phyloP scores from a whole-genome alignment of 164 flowering plant species.

The Magnolia officinalis region DNA sequence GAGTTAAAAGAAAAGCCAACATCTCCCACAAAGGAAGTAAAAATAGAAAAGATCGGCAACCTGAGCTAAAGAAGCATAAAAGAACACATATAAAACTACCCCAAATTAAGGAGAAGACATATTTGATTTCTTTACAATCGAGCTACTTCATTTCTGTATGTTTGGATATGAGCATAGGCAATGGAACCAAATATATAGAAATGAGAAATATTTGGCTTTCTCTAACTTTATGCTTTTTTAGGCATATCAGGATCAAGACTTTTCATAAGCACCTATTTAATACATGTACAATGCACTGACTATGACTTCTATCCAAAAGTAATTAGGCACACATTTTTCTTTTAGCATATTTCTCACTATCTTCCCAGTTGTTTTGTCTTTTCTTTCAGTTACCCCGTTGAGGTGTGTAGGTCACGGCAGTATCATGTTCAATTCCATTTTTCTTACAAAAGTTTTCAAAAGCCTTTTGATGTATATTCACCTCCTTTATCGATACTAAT shows the following conservation, averaged over 20 bases:
- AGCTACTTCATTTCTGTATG: background rate
- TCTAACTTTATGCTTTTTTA: constrained; percentile 2
- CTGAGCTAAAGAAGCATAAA: too few relatives aligned
- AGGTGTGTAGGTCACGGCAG: background rate
- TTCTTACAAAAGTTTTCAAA: background rate
- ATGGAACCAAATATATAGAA: background rate
- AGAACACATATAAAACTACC: too few relatives aligned
- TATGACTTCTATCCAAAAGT: background rate
- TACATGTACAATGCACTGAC: background rate
- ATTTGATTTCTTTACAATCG: background rate
- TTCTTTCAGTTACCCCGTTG: background rate
- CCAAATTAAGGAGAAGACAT: background rate
- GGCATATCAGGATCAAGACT: background rate
- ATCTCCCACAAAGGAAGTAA: too few relatives aligned
- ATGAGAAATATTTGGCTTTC: background rate
- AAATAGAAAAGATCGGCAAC: too few relatives aligned
- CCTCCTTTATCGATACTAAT: background rate
- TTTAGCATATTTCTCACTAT: background rate
- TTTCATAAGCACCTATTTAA: background rate
- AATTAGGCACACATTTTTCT: background rate
- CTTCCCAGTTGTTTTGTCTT: background rate
- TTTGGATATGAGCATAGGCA: background rate
- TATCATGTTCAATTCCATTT: background rate
- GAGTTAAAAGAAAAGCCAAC: too few relatives aligned
- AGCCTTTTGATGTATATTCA: background rate